A percentile compares a stretch with the other conserved stretches of the same genome.
phyloP scores from a whole-genome alignment of 495 filamentous ascomycete genomes.

The Penicillium egyptiacum region DNA sequence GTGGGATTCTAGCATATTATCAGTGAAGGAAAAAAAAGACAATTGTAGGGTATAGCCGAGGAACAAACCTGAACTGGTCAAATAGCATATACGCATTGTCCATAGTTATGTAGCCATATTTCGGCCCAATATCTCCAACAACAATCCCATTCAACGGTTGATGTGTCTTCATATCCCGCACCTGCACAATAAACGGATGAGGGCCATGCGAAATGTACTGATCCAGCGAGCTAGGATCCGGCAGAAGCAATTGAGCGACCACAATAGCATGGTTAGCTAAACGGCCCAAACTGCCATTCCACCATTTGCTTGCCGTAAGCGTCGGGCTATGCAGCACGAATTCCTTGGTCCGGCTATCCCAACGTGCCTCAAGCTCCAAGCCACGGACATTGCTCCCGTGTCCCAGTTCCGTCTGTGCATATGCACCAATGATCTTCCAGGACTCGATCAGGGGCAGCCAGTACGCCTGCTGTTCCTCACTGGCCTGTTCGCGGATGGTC shows the following conservation, averaged over 20 bases:
- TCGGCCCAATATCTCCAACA: slow-evolving; percentile 51
- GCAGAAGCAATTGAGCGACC: slow-evolving; percentile 47
- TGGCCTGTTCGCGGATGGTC: slow-evolving; percentile 47
- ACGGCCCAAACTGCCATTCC: slow-evolving; percentile 49
- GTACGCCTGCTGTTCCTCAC: slow-evolving; percentile 40
- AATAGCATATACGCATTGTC: slow-evolving; percentile 56
- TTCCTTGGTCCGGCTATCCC: slow-evolving; percentile 39
- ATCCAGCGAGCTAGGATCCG: slow-evolving; percentile 19
- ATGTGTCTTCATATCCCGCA: slow-evolving; percentile 46
- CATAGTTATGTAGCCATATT: slow-evolving; percentile 49
- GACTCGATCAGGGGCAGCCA: slow-evolving; percentile 48
- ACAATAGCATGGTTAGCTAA: slow-evolving; percentile 48
- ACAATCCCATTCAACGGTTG: slow-evolving; percentile 43
- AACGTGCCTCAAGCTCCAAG: slow-evolving; percentile 46
- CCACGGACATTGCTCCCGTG: slow-evolving; percentile 52
- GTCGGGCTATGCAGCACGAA: slow-evolving; percentile 50
- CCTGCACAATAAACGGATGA: slow-evolving; percentile 51
- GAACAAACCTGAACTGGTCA: slow-evolving; percentile 34
- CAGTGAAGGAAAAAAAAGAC: background rate
- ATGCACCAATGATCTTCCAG: slow-evolving; percentile 47
- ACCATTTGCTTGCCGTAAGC: slow-evolving; percentile 52
- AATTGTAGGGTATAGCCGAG: background rate
- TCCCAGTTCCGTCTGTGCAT: slow-evolving; percentile 50
- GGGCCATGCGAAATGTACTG: slow-evolving; percentile 41
- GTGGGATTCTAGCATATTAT: slow-evolving; percentile 33